Base-by-base conservation (phyloP, 1,284 basidiomycete genomes). In the Farysia itapuensis region DNA sequence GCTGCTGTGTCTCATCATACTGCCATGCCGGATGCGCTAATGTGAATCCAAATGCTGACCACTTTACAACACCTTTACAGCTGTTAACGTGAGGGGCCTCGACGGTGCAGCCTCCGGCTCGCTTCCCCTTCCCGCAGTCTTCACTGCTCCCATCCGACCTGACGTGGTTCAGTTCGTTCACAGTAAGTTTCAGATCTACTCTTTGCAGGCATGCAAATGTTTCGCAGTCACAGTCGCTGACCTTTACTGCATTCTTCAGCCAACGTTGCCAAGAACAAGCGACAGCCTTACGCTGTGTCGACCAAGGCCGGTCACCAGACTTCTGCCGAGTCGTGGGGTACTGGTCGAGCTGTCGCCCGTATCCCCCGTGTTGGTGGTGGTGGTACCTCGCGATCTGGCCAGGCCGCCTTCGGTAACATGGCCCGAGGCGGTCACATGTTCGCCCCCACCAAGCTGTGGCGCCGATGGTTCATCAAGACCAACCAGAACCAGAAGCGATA, bases 391-490 rank as follows among this genome's bases (percentile, higher is more conserved):
- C 90, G 95, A 74, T 94, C 94, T 59, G 94, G 94, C 61, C 68
- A 91, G 88, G 95, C 90, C 79, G 93, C 94, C 31, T 97, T 98
- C 82, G 95, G 94, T 79, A 74, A 75, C 72, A 71, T 71, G 68
- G 70, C 61, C 59, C 75, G 74, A 35, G 93, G 94, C 78, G 95
- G 94, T 84, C 92, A 94, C 79, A 98, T 99, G 94, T 98, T 98
- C 81, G 93, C 94, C 34, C 94, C 95, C 32, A 98, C 94, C 82
- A 97, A 95, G 85, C 90, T 87, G 78, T 98, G 94, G 94, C 88
- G 95, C 81, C 94, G 88, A 80, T 99, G 95, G 95, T 94, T 97
- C 82, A 89, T 98, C 83, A 99, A 97, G 85, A 90, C 92, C 66
- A 96, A 95, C 87, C 90, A 93, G 84, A 95, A 94, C 84, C 94